phyloP scores from a whole-genome alignment of 371 early-diverging fungal genomes.

The Zychaea mexicana region DNA sequence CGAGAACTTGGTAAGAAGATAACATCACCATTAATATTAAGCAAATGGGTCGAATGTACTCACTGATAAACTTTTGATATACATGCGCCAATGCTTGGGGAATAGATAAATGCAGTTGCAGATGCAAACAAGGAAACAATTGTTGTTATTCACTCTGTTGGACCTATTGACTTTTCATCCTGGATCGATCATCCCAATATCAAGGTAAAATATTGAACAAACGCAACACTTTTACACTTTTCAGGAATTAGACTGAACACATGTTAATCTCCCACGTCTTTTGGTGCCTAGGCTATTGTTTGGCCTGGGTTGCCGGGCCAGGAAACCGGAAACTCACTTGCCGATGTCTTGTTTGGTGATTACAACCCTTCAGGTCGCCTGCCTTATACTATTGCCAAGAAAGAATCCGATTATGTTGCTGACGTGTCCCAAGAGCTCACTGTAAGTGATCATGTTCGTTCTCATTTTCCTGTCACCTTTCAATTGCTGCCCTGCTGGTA shows the following conservation, averaged over 20 bases:
- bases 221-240: too few species aligned
- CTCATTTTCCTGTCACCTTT: too few species aligned
- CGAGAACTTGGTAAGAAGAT: slow-evolving; percentile 58
- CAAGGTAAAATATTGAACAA: slow-evolving; percentile 9
- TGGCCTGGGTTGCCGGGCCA: slow-evolving; percentile 53
- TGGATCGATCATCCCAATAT: slow-evolving; percentile 54
- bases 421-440: slow-evolving; percentile 39
- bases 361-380: slow-evolving; percentile 64
- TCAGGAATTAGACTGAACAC: too few species aligned
- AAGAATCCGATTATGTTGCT: slow-evolving; percentile 36
- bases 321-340: slow-evolving; percentile 66
- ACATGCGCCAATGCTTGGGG: too few species aligned
- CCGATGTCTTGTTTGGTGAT: slow-evolving; percentile 64
- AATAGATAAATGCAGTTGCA: slow-evolving; percentile 49
- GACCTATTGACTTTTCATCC: slow-evolving; percentile 37
- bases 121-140: slow-evolving; percentile 41
- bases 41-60: too few species aligned
- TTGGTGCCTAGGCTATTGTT: slow-evolving; percentile 48
- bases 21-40: too few species aligned
- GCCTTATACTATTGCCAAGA: slow-evolving; percentile 59
- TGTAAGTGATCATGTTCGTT: slow-evolving; percentile 4
- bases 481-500: too few species aligned
- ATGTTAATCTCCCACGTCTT: too few species aligned
- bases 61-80: neutral
- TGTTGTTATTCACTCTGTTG: slow-evolving; percentile 57